A percentile compares a stretch with the other conserved stretches of the same genome.
Evolutionary conservation across 441 rosid species (phyloP).

Genomic region (Dalechampia spathulata): DNA sequence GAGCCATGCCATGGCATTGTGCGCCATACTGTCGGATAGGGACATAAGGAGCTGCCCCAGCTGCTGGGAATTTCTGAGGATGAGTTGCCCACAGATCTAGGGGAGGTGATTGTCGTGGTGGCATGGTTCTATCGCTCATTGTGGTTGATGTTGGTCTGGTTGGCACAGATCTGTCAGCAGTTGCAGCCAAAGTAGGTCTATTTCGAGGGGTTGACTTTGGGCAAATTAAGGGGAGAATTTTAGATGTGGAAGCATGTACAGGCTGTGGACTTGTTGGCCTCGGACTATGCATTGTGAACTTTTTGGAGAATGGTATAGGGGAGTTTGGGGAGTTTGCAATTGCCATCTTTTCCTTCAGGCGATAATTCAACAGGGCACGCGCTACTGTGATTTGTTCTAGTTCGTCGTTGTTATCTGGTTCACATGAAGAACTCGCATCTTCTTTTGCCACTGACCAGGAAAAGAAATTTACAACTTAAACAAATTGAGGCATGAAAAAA

Average conservation of each 20-base stretch:
- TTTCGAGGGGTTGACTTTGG: slow-evolving; percentile 49
- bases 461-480: slow-evolving; percentile 10
- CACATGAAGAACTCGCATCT: slow-evolving; percentile 65
- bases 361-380: slow-evolving; percentile 64
- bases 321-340: slow-evolving; percentile 41
- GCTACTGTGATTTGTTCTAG: slow-evolving; percentile 89
- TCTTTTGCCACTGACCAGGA: slow-evolving; percentile 82
- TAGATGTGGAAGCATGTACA: slow-evolving; percentile 57
- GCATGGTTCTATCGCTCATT: slow-evolving; percentile 16
- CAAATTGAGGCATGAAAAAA: not conserved
- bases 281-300: slow-evolving; percentile 47
- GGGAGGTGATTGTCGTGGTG: slow-evolving; percentile 21
- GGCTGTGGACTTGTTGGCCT: slow-evolving; percentile 92
- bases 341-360: slow-evolving; percentile 69
- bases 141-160: slow-evolving; percentile 22
- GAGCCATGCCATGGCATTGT: slow-evolving; percentile 69
- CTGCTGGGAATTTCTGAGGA: slow-evolving; percentile 59
- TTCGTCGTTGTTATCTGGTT: slow-evolving; percentile 76
- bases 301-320: slow-evolving; percentile 62
- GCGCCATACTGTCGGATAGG: slow-evolving; percentile 60
- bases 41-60: slow-evolving; percentile 77
- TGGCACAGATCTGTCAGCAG: slow-evolving; percentile 25
- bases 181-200: slow-evolving; percentile 31
- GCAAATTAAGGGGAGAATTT: slow-evolving; percentile 83
- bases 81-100: slow-evolving; percentile 40